These are phyloP conservation scores for Pseudozyma flocculosa DNA, from an alignment of 1,284 basidiomycete species.

Conservation along the genomic window DNA sequence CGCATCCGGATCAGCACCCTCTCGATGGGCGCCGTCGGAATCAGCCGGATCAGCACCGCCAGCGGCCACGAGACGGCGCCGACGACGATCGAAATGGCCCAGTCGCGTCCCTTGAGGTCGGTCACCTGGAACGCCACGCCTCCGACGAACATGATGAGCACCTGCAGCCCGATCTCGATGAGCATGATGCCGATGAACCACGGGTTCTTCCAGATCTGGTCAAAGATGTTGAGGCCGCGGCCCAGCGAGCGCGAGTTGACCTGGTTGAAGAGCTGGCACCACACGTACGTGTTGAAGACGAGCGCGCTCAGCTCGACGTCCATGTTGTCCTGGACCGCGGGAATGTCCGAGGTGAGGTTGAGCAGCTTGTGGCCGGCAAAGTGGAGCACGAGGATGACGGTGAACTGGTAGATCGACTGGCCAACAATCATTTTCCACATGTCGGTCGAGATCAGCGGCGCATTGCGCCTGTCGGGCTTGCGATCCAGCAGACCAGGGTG, in stretches of 20 bases:
- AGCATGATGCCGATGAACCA: slow-evolving; percentile 86
- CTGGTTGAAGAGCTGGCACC: slow-evolving; percentile 74
- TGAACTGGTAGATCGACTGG: slow-evolving; percentile 85
- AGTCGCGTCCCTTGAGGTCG: slow-evolving; percentile 73
- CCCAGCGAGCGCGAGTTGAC: slow-evolving; percentile 87
- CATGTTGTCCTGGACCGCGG: slow-evolving; percentile 58
- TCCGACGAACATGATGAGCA: slow-evolving; percentile 87
- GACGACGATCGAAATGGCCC: slow-evolving; percentile 87
- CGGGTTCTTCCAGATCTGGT: slow-evolving; percentile 75
- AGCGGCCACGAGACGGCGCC: slow-evolving; percentile 85
- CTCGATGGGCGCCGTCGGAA: slow-evolving; percentile 81
- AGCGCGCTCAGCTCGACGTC: slow-evolving; percentile 71
- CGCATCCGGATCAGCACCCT: slow-evolving; percentile 68
- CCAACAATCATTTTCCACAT: slow-evolving; percentile 82
- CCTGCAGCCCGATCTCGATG: slow-evolving; percentile 81
- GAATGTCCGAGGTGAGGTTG: slow-evolving; percentile 54
- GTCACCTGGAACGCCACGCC: slow-evolving; percentile 90
- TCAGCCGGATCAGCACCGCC: slow-evolving; percentile 75
- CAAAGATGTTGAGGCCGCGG: slow-evolving; percentile 82
- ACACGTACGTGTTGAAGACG: slow-evolving; percentile 96
- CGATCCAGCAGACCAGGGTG: slow-evolving; percentile 77
- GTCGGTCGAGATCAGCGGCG: slow-evolving; percentile 83
- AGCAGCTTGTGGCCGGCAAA: slow-evolving; percentile 78
- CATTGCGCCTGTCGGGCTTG: slow-evolving; percentile 82
- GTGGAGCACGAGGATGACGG: slow-evolving; percentile 82